Base-by-base conservation (phyloP, 164 flowering plant species). In the Hamamelis virginiana region DNA sequence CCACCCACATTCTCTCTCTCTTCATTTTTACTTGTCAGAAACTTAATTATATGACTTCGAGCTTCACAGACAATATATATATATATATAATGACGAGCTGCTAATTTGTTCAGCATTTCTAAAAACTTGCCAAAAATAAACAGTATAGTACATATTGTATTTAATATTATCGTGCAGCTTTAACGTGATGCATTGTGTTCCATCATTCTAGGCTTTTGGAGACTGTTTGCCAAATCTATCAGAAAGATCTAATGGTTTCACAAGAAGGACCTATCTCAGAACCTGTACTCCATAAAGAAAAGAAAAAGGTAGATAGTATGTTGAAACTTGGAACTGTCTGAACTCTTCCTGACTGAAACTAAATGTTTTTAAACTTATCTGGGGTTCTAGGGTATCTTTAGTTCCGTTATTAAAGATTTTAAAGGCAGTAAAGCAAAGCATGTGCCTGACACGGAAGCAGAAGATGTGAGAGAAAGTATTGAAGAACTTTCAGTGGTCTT, bases 231-330 rank as follows among this genome's bases (percentile, higher is more conserved):
- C 83, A 80, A 62, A 87, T 92, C 19, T 86, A 82, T 80, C 64
- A 72, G 63, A 86, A 81, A 66, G 83, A 80, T 66, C 52, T 82
- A 45, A 56, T 73, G 38, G 26, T 45, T 72, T 28, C 68, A 38
- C 80, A 73, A 43, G 86, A 87, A 64, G 81, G 45, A 26, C 43
- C 61, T 46, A 21, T 61, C 41, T 63, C 80, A 69, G 78, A 66
- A 46, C 50, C 79, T 5, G 26, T 52, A 12, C 15, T 72, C 66
- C 88, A 69, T 8, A 91, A 87, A 79, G 97, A 94, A 79, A 90
- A 88, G 91, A 90, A 85, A 76, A 92, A 88, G 93, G 94, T 91
- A 69, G 9, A 53, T 68, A 59, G 28, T 44, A 68, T 27, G 28
- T 43, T 28, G 6, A 43, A 66, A 67, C 41, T 43, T 28, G 6